Conservation (phyloP, 371 early-diverging fungal species). For the Enterospora canceri region DNA sequence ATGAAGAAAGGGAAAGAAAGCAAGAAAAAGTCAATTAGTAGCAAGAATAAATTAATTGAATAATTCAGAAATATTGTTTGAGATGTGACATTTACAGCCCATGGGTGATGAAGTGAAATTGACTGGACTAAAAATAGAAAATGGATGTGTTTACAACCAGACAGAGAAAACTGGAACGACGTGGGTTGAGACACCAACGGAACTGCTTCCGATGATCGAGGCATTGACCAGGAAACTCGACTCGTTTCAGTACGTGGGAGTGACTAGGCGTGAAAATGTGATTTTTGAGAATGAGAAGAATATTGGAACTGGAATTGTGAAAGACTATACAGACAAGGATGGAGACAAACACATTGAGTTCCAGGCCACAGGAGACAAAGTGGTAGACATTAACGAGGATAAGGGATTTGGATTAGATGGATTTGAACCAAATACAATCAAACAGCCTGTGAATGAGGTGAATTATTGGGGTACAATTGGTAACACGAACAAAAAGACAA, state of each 20-base stretch:
- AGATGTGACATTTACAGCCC: conserved; percentile 45
- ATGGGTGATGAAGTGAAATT: conserved; percentile 6
- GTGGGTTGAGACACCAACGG: background rate
- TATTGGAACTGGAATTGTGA: background rate
- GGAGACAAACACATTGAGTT: background rate
- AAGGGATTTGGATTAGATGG: background rate
- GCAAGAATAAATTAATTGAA: conserved; percentile 17
- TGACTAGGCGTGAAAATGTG: background rate
- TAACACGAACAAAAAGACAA: no score
- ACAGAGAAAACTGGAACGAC: background rate
- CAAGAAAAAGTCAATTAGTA: conserved; percentile 6
- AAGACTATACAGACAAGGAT: conserved; percentile 1
- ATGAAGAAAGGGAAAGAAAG: conserved; percentile 76
- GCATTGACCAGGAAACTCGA: background rate
- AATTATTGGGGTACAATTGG: no score
- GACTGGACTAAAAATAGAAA: background rate
- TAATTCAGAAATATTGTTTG: conserved; percentile 31
- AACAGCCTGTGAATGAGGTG: no score
- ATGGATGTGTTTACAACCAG: background rate
- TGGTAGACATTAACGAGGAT: conserved; percentile 1
- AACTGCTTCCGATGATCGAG: background rate
- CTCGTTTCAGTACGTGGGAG: background rate
- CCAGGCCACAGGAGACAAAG: background rate
- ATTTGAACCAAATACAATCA: no score
- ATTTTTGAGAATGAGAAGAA: conserved; percentile 3